These are phyloP conservation scores for Coniochaeta sp. DNA, from an alignment of 2,329 filamentous ascomycete species.

Conservation along the genomic window DNA sequence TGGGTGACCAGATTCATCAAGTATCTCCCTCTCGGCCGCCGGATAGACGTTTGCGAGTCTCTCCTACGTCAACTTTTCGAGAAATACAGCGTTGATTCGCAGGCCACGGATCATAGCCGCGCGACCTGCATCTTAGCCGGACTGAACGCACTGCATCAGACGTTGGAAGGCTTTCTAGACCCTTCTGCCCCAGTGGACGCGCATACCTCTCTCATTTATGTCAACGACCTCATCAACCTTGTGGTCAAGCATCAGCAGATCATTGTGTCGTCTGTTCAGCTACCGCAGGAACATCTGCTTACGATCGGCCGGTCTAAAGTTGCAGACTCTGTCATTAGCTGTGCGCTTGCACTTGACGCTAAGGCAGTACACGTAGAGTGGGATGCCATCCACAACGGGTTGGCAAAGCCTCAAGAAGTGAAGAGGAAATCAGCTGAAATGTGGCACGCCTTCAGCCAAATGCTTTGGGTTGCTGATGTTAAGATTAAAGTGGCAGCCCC, in stretches of 20 bases:
- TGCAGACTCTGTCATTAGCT: slow-evolving; percentile 57
- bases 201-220: slow-evolving; percentile 51
- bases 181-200: slow-evolving; percentile 33
- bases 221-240: slow-evolving; percentile 58
- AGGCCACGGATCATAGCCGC: slow-evolving; percentile 48
- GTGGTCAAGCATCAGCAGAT: slow-evolving; percentile 55
- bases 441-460: slow-evolving; percentile 69
- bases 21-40: slow-evolving; percentile 68
- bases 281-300: slow-evolving; percentile 34
- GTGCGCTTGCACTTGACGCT: slow-evolving; percentile 63
- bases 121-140: slow-evolving; percentile 58
- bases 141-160: slow-evolving; percentile 50
- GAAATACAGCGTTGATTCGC: slow-evolving; percentile 46
- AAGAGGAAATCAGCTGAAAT: slow-evolving; percentile 65
- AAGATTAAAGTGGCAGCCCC: slow-evolving; percentile 67
- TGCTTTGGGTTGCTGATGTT: slow-evolving; percentile 47
- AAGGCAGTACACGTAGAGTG: slow-evolving; percentile 63
- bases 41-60: slow-evolving; percentile 73
- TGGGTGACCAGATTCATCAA: slow-evolving; percentile 75
- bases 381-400: slow-evolving; percentile 52
- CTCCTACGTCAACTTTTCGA: slow-evolving; percentile 68
- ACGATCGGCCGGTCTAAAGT: slow-evolving; percentile 45
- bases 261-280: slow-evolving; percentile 45
- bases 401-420: slow-evolving; percentile 57
- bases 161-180: slow-evolving; percentile 48